These are phyloP conservation scores for Apophysomyces variabilis DNA, from an alignment of 371 early-diverging fungal species.

Conservation along the genomic window DNA sequence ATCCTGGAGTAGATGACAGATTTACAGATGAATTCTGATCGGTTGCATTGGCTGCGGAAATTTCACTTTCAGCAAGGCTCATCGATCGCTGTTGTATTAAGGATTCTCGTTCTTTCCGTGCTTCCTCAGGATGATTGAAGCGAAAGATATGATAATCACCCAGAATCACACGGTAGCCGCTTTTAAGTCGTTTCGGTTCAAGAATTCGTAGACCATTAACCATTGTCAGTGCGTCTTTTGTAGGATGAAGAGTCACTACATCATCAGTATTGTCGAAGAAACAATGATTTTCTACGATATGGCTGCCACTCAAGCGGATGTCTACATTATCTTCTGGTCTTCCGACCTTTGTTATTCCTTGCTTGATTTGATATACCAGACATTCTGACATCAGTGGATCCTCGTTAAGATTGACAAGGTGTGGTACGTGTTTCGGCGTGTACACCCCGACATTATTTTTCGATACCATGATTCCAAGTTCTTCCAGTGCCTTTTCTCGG, in stretches of 20 bases:
- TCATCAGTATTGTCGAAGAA: slow-evolving; percentile 72
- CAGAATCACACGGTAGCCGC: slow-evolving; percentile 85
- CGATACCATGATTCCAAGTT: slow-evolving; percentile 80
- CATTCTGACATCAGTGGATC: slow-evolving; percentile 93
- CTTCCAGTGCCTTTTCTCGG: slow-evolving; percentile 78
- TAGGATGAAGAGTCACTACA: slow-evolving; percentile 68
- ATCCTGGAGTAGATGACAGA: neutral
- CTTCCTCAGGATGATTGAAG: slow-evolving; percentile 88
- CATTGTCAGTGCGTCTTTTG: slow-evolving; percentile 62
- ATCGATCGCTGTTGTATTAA: neutral
- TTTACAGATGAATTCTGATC: neutral
- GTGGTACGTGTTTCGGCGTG: slow-evolving; percentile 84
- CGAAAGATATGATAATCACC: slow-evolving; percentile 84
- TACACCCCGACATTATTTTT: slow-evolving; percentile 80
- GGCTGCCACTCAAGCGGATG: slow-evolving; percentile 74
- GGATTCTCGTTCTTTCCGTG: slow-evolving; percentile 67
- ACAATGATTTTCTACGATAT: slow-evolving; percentile 78
- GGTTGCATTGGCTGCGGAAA: neutral
- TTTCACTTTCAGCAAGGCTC: slow-evolving; percentile 4
- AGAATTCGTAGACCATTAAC: slow-evolving; percentile 79
- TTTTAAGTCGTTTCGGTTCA: slow-evolving; percentile 63
- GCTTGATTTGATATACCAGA: slow-evolving; percentile 84
- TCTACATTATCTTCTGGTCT: slow-evolving; percentile 61
- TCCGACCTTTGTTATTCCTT: slow-evolving; percentile 79
- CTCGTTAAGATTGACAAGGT: slow-evolving; percentile 89